Percentiles rank a stretch among this genome's conserved stretches.
phyloP scores from a whole-genome alignment of 2,329 filamentous ascomycete genomes.

The Taxawa tesnikishii region DNA sequence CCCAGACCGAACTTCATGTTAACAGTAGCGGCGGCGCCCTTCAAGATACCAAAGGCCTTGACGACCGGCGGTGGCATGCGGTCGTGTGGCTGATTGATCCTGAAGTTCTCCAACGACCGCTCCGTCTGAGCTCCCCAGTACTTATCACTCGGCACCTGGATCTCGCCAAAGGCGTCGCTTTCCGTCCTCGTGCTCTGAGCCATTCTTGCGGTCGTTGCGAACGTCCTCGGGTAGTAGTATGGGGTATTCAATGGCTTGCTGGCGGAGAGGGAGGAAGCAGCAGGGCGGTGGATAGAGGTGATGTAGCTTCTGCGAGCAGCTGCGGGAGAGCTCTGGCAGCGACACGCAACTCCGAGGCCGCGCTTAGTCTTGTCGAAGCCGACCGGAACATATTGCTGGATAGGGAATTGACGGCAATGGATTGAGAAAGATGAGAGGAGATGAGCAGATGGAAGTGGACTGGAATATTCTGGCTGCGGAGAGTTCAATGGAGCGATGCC shows the following conservation, averaged over 20 bases:
- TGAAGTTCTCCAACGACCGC: conserved; percentile 93
- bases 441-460: too few relatives aligned
- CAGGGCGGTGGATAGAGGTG: neutral
- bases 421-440: too few relatives aligned
- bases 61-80: conserved; percentile 92
- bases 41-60: conserved; percentile 90
- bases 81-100: conserved; percentile 98
- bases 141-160: conserved; percentile 81
- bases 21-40: conserved; percentile 88
- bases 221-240: conserved; percentile 6
- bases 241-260: neutral
- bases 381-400: neutral
- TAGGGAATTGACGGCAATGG: too few relatives aligned
- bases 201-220: conserved; percentile 21
- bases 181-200: conserved; percentile 57
- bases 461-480: too few relatives aligned
- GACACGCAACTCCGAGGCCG: neutral
- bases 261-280: neutral
- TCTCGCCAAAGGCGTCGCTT: conserved; percentile 94
- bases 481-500: too few relatives aligned
- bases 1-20: conserved; percentile 90
- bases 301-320: neutral
- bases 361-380: neutral
- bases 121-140: conserved; percentile 99
- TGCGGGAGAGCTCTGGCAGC: neutral